Base-by-base conservation (phyloP, 164 flowering plant genomes). In the Liriodendron chinense region DNA sequence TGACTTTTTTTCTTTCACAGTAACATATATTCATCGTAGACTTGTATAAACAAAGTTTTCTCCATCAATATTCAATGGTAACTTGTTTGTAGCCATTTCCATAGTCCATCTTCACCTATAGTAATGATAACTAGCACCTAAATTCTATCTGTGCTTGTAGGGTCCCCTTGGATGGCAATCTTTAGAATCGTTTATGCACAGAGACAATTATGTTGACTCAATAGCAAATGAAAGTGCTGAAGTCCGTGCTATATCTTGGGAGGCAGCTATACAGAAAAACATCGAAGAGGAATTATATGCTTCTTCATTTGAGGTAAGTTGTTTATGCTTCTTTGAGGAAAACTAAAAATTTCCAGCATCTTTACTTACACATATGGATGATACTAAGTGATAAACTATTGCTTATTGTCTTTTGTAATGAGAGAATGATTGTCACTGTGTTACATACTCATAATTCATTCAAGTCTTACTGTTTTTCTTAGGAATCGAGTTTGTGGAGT, bases 121-220 rank as follows among this genome's bases (percentile, higher is more conserved):
- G 23, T 63, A 21, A n/a, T 63, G 66, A 18, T 12, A 24, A 21
- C 21, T 26, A 28, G 16, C 2, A 63, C 24, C 24, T n/a, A n/a
- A 63, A 71, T 67, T 74, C 68, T 80, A 22, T 73, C 28, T 79
- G 56, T 72, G 65, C 48, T 64, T 71, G 49, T 82, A 94, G 99
- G 98, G 97, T 68, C 98, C 99, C 78, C 84, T 96, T 80, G 95
- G 95, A 75, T 94, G 97, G 94, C 93, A 90, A 76, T 87, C 98
- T 3, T 34, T 88, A 22, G 98, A 87, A 75, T 78, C 84, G 56
- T 83, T 84, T 76, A 53, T 81, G 9, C 77, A 84, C 43, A 78
- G 91, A 75, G 90, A 86, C 53, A 73, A 81, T 26, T 85, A 86
- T 47, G 81, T 82, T 80, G 78, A 83, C 43, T 78, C 82, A 28